Base-by-base conservation (phyloP, 2,329 filamentous ascomycete genomes). In the Penicillium thymicola region DNA sequence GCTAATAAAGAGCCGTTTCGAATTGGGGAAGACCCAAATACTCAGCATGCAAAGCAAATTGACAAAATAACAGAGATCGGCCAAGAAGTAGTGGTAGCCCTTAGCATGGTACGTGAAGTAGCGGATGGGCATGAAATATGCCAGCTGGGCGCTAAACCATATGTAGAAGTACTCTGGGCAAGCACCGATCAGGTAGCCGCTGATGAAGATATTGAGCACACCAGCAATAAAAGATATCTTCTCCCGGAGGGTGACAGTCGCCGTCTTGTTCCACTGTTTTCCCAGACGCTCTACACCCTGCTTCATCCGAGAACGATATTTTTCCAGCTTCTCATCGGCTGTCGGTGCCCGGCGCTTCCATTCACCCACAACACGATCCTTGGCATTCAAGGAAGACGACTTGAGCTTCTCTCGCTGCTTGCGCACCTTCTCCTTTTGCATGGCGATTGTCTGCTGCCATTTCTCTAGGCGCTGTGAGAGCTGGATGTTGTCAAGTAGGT, bases 41-140 rank as follows among this genome's bases (percentile, higher is more conserved):
- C 86, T 89, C 58, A 95, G 78, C 61, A 93, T 80, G 32, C 90
- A 79, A 52, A 99, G 82, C 34, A 97, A 77, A 75, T 99, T 99
- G 81, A 96, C 92, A 70, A 97, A 99, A 77, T 99, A 99, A 79
- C 94, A 99, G 44, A 99, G 85, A 75, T 99, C 94, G 37, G 92
- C 93, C 28, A 97, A 80, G 76, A 99, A 97, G 78, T 99, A 99
- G 75, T 97, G 92, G 70, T 95, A 97, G 55, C 93, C 94, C 56
- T 89, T 89, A 67, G 87, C 86, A 71, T 91, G 91, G 75, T 99
- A 99, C 56, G 89, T 90, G 77, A 92, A 94, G 76, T 85, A 93
- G 47, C 94, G 89, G 64, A 99, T 90, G 13, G 94, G 94, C 93
- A 97, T 96, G 75, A 97, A 97, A 76, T 97, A 97, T 59, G 90